Base-by-base conservation (phyloP, 2,329 filamentous ascomycete genomes). In the Beauveria scarabaeidicola region DNA sequence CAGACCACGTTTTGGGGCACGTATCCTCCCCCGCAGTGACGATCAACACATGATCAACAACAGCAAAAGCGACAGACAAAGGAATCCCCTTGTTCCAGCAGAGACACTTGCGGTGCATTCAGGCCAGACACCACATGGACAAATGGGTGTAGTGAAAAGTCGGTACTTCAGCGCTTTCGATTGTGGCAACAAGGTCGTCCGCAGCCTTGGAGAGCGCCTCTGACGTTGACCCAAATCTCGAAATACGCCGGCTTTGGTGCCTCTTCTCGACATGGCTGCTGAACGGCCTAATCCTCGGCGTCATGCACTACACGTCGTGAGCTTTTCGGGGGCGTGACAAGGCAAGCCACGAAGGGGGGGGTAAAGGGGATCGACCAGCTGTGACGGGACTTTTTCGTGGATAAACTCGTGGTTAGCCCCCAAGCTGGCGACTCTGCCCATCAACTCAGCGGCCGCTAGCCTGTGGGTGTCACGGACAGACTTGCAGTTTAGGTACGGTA, bases 241-340 rank as follows among this genome's bases (percentile, higher is more conserved):
- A 38, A 43, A 40, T 23, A 25, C 13, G n/a, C 43, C 38, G n/a
- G 15, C 10, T 36, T 36, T 60, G 19, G 36, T 51, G 23, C 32
- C 36, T 50, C 43, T 40, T 47, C 47, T 52, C 23, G 25, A 43
- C 53, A 40, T 50, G n/a, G 47, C 38, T 44, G 17, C 11, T 23
- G 19, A 27, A 55, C 64, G 64, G 64, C 58, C 58, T 59, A 61
- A 63, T 62, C 62, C 64, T 65, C 64, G 64, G 64, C 61, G 63
- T 56, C 63, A 65, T 65, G 63, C 63, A 60, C 60, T 56, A 52
- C 51, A 56, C 51, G 48, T 59, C 54, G 55, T 47, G 46, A 56
- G 55, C 48, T 36, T 52, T 50, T 51, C 40, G 54, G 40, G n/a
- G n/a, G n/a, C n/a, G n/a, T n/a, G n/a, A n/a, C n/a, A n/a, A n/a